Conservation (phyloP, 176 grass and related monocot species). For the Oryza longistaminata region DNA sequence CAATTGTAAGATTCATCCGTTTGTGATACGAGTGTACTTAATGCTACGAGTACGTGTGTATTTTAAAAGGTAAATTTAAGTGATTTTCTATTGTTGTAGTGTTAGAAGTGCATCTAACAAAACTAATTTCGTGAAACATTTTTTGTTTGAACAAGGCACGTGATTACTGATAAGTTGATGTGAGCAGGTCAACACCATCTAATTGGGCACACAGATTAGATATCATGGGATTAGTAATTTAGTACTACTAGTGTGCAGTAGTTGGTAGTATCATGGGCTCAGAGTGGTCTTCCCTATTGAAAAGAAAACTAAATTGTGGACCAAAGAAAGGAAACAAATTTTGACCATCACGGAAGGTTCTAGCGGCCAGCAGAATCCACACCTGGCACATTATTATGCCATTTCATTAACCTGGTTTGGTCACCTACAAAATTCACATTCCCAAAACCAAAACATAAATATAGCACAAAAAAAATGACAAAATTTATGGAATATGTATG, state of each 20-base stretch:
- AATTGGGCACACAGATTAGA: background rate
- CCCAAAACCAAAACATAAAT: background rate
- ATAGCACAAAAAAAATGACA: background rate
- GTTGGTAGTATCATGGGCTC: background rate
- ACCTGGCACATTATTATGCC: background rate
- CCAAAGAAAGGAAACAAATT: background rate
- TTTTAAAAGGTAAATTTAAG: no score
- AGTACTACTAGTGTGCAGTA: background rate
- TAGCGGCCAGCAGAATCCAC: background rate
- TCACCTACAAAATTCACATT: background rate
- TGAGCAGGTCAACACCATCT: background rate
- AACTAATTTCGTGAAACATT: background rate
- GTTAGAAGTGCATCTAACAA: no score
- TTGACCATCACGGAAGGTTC: constrained; percentile 32
- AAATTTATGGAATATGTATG: no score
- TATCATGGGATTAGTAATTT: background rate
- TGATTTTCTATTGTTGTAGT: no score
- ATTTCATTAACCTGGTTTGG: background rate
- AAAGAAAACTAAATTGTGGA: background rate
- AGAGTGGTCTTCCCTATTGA: background rate
- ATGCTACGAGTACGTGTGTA: no score
- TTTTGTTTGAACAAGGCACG: background rate
- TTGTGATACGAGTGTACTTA: no score
- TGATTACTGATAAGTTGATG: background rate
- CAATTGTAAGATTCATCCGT: no score